Evolutionary conservation across 306 rosid genomes (phyloP), one percentile per base, ranked within the genome.

Genomic region (Potentilla sterilis): DNA sequence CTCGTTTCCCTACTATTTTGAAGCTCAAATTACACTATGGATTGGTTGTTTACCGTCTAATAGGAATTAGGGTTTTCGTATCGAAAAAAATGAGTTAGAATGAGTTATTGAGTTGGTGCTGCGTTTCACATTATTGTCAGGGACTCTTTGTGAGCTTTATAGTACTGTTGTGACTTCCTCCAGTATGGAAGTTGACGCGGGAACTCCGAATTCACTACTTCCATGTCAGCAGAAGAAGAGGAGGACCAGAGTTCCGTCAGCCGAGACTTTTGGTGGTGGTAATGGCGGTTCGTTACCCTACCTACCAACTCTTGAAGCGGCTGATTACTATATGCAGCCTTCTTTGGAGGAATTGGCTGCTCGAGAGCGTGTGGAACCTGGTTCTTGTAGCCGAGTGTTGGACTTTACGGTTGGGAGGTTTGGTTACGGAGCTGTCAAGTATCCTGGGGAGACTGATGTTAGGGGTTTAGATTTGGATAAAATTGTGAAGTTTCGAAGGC

Each of bases 341-440:
- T 87, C 89, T 65, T 77, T 89, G 24, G 70, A 21, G 80, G 92
- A 87, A 58, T 83, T 81, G 67, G 77, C 68, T 24, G 77, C 77
- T 15, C 55, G 7, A 58, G 77, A 73, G 24, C 4, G 7, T 3
- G 18, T 43, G 40, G 90, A 90, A 81, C 98, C 93, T 0, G 96
- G 95, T 81, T 92, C 85, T 83, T 87, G 83, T 80, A 74, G 87
- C 52, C 85, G 82, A 46, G 93, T 92, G 62, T 83, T 87, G 28
- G 83, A 89, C 83, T 95, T 95, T 66, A 87, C 89, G 1, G 81
- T 95, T 62, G 98, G 98, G 65, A 89, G 96, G 73, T 52, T 72
- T 73, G 96, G 93, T 82, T 92, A 81, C 83, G 99, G 97, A 38
- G 88, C 82, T 73, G 88, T 90, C 70, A 92, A 83, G 86, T 95